Evolutionary conservation across 2,329 filamentous ascomycete genomes (phyloP), one percentile per base, ranked within the genome.

Genomic region (Proliferodiscus dingleyae): DNA sequence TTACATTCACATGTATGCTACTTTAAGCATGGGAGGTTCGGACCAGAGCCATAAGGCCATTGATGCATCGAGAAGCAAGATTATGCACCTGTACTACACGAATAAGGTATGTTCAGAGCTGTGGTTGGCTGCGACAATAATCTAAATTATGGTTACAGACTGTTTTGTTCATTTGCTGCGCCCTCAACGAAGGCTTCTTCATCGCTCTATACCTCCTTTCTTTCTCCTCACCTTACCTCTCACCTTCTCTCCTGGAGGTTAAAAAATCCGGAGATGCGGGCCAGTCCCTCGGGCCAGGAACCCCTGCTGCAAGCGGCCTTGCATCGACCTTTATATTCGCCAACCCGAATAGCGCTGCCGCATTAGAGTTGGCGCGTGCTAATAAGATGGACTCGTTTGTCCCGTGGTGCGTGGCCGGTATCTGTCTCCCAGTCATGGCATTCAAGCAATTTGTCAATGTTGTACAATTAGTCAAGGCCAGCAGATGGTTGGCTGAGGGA

Each of bases 1-100:
- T 69, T 98, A 97, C 66, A 91, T 97, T 75, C 93, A 98, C 72
- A 98, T 98, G 93, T 97, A 95, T 65, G 88, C 90, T 10, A 95
- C 89, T 1, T 73, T 96, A 61, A 83, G 84, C 54, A 93, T 95
- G 81, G 89, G 86, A 43, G 89, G 88, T 43, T 77, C 80, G 43
- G 79, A 82, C 15, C 72, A 79, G 58, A 84, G 89, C 71, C 93
- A 98, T 73, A 98, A 98, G 81, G 90, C 87, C 59, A 83, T 98
- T 42, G 89, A 95, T 64, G 84, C 86, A 68, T 87, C 80, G 64
- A 76, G 89, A 66, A 95, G 88, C 72, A 88, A 84, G 81, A 74
- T 97, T 48, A 71, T 98, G 66, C 93, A 95, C 68, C 74, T 94
- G 47, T 98, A 98, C 75, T 98, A 98, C 70, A 91, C 89, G 53